phyloP scores from a whole-genome alignment of 331 rosid species.

The Quercus tomentella region DNA sequence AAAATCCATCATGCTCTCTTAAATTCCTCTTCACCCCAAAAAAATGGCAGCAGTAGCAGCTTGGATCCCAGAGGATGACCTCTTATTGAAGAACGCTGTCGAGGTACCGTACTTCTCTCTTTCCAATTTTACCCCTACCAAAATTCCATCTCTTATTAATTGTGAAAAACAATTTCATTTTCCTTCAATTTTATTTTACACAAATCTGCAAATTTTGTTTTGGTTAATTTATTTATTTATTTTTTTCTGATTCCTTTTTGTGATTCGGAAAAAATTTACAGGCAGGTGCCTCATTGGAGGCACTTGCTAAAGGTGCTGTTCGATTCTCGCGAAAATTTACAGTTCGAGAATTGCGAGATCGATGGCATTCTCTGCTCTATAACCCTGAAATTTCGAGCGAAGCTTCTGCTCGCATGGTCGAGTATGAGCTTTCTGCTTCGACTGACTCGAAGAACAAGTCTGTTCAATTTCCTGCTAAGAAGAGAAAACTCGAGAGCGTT shows the following conservation, averaged over 20 bases:
- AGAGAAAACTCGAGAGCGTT: conserved; percentile 35
- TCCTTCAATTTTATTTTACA: no score
- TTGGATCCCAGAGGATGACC: conserved; percentile 76
- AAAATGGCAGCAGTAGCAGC: conserved; percentile 23
- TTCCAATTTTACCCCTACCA: neutral
- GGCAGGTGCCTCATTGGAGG: conserved; percentile 83
- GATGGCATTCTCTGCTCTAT: conserved; percentile 74
- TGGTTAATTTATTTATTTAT: no score
- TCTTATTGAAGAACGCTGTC: conserved; percentile 65
- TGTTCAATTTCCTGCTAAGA: conserved; percentile 21
- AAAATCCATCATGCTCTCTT: neutral
- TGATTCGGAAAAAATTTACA: neutral
- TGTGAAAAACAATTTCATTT: no score
- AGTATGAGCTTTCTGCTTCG: conserved; percentile 39
- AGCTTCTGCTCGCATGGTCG: conserved; percentile 49
- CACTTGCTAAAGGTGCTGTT: conserved; percentile 85
- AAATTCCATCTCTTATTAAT: no score
- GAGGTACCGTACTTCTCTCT: conserved; percentile 44
- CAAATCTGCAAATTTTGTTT: no score
- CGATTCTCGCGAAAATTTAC: conserved; percentile 63
- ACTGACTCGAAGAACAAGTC: conserved; percentile 14
- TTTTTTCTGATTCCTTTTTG: neutral
- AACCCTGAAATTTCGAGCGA: conserved; percentile 40
- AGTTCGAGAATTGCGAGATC: conserved; percentile 46
- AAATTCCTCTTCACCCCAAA: no score